These are phyloP conservation scores for Penicillium nordicum DNA, from an alignment of 2,329 filamentous ascomycete genomes.

Conservation along the genomic window DNA sequence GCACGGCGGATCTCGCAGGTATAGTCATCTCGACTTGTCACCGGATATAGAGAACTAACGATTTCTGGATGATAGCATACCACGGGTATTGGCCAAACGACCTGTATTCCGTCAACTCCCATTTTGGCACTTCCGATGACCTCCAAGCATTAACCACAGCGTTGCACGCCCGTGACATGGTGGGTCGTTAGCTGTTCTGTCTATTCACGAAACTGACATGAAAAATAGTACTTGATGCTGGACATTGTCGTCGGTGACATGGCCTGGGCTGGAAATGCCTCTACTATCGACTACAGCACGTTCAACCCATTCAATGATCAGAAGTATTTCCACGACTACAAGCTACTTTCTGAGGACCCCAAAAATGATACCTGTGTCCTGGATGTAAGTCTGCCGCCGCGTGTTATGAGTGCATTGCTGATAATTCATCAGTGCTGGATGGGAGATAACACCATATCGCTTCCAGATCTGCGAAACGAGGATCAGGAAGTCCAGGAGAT, in stretches of 20 bases:
- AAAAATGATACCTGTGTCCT: slow-evolving; percentile 8
- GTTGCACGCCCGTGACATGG: slow-evolving; percentile 53
- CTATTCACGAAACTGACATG: neutral
- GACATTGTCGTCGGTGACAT: slow-evolving; percentile 48
- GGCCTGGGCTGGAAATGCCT: slow-evolving; percentile 16
- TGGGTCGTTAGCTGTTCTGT: neutral
- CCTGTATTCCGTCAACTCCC: slow-evolving; percentile 52
- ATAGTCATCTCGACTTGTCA: slow-evolving; percentile 49
- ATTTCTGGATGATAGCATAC: slow-evolving; percentile 5
- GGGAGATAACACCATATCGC: slow-evolving; percentile 46
- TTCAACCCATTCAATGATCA: slow-evolving; percentile 28
- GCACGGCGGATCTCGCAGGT: slow-evolving; percentile 34
- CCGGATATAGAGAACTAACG: slow-evolving; percentile 38
- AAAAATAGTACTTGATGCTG: slow-evolving; percentile 54
- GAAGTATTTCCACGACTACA: slow-evolving; percentile 28
- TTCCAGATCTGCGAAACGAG: slow-evolving; percentile 49
- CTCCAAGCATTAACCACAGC: slow-evolving; percentile 55
- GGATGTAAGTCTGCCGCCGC: slow-evolving; percentile 3
- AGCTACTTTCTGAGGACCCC: slow-evolving; percentile 3
- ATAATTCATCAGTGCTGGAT: slow-evolving; percentile 43
- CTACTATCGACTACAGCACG: slow-evolving; percentile 23
- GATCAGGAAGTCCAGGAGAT: slow-evolving; percentile 40
- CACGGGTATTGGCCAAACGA: slow-evolving; percentile 11
- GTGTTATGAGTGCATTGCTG: neutral
- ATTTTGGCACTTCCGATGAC: slow-evolving; percentile 59